These are phyloP conservation scores for Leishmania amazonensis DNA, from an alignment of 208 protist species.

Conservation along the genomic window DNA sequence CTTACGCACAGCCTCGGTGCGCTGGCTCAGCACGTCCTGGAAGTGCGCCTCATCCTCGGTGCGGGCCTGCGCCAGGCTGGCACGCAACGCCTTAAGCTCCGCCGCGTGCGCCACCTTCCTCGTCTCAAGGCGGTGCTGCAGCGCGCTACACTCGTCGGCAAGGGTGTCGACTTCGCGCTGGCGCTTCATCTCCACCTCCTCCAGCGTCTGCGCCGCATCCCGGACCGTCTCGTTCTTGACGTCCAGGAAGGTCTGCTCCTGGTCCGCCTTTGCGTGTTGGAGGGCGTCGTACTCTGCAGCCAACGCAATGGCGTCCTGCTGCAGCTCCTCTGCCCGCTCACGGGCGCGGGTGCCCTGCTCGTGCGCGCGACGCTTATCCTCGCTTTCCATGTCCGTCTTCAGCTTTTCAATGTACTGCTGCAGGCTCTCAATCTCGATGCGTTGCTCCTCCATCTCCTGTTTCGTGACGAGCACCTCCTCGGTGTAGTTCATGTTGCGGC, in stretches of 20 bases:
- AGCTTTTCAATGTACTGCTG: constrained; percentile 90
- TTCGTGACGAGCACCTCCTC: constrained; percentile 96
- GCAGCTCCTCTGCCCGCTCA: constrained; percentile 90
- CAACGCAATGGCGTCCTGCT: constrained; percentile 71
- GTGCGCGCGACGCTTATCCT: constrained; percentile 93
- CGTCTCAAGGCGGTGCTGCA: constrained; percentile 74
- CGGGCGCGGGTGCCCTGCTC: constrained; percentile 92
- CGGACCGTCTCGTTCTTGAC: constrained; percentile 84
- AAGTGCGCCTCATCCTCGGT: constrained; percentile 79
- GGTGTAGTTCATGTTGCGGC: constrained; percentile 17
- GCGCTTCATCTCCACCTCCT: constrained; percentile 78
- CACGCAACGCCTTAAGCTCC: constrained; percentile 41
- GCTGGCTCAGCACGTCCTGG: constrained; percentile 74
- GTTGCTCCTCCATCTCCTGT: constrained; percentile 93
- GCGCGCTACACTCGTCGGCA: constrained; percentile 68
- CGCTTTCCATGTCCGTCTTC: constrained; percentile 93
- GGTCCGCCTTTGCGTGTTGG: constrained; percentile 85
- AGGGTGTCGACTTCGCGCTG: constrained; percentile 90
- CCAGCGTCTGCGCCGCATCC: constrained; percentile 63
- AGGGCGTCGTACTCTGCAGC: constrained; percentile 81
- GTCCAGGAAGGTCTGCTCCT: constrained; percentile 92
- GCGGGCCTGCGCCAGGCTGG: constrained; percentile 37
- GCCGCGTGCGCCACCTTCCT: constrained; percentile 45
- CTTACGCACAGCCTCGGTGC: constrained; percentile 60
- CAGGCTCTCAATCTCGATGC: constrained; percentile 78